These are phyloP conservation scores for Ocimum tenuiflorum DNA, from an alignment of 257 asterid species.

Conservation along the genomic window DNA sequence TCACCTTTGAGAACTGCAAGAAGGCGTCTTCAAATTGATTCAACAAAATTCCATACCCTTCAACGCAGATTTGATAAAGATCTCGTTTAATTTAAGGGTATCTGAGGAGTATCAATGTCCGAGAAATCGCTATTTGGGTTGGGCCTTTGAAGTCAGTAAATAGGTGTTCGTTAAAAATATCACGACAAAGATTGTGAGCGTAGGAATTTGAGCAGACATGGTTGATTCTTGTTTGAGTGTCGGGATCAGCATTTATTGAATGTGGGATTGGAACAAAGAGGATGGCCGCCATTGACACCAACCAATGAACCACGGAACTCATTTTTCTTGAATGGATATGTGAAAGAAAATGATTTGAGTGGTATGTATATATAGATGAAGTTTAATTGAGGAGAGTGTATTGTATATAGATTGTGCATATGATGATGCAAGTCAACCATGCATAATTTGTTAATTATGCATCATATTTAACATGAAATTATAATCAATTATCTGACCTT, in stretches of 20 bases:
- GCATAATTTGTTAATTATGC: too few relatives aligned
- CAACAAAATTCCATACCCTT: background rate
- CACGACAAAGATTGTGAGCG: background rate
- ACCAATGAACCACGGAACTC: too few relatives aligned
- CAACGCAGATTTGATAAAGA: background rate
- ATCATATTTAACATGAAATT: too few relatives aligned
- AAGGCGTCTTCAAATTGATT: background rate
- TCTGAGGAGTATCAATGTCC: background rate
- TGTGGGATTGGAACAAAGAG: too few relatives aligned
- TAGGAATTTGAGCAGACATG: background rate
- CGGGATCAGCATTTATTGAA: background rate
- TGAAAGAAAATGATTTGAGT: too few relatives aligned
- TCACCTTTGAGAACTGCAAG: background rate
- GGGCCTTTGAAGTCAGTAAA: background rate
- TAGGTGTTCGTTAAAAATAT: background rate
- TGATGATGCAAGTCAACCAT: too few relatives aligned
- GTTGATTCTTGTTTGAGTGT: conserved; percentile 2
- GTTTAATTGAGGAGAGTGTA: too few relatives aligned
- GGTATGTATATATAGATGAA: too few relatives aligned
- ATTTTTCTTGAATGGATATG: too few relatives aligned
- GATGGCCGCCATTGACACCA: too few relatives aligned
- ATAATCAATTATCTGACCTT: too few relatives aligned
- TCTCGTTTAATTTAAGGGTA: background rate
- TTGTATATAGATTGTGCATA: too few relatives aligned
- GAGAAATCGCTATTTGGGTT: conserved; percentile 2